Base-by-base conservation (phyloP, 2,329 filamentous ascomycete species). In the Apiospora pterosperma region DNA sequence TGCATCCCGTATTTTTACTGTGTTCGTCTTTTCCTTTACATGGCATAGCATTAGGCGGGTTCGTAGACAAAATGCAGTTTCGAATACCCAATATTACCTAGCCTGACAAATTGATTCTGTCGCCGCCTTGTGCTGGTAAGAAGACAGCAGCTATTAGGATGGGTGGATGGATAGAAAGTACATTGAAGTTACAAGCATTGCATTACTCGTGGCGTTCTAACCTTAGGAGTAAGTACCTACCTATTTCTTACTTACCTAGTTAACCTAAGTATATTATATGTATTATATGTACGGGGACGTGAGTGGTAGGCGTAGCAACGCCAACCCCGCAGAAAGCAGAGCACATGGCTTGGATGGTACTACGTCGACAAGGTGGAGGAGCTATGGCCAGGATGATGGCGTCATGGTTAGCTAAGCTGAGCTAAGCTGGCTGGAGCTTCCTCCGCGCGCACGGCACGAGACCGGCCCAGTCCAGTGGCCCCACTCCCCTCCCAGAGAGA, bases 21-120 rank as follows among this genome's bases (percentile, higher is more conserved):
- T 34, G 60, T 63, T 67, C 8, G 36, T 65, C 65, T 48, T 34
- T 36, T 52, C 25, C 14, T 44, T 21, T 34, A 23, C 23, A 38
- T 16, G 11, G 36, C 23, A 21, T 42, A 34, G 59, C 59, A 41
- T 61, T 42, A 41, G 59, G 25, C 36, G 6, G 36, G 23, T 16
- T 60, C 38, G 19, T 61, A 31, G 59, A 21, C 41, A 21, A 25
- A 55, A 55, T 55, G 48, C 48, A 28, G 16, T n/a, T n/a, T 34
- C 48, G 48, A 55, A 55, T 55, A 55, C 48, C 48, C 48, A 31
- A n/a, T n/a, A n/a, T n/a, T n/a, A n/a, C n/a, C n/a, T 12, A 34
- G 12, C 16, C 7, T 55, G 28, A n/a, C 28, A n/a, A 10, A 7
- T 19, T 19, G 25, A 14, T 52, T 52, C 31, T 31, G 25, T 25